Evolutionary conservation across 73 alveolate genomes (phyloP), one percentile per base, ranked within the genome.

Genomic region (Paraurostyla sp.): DNA sequence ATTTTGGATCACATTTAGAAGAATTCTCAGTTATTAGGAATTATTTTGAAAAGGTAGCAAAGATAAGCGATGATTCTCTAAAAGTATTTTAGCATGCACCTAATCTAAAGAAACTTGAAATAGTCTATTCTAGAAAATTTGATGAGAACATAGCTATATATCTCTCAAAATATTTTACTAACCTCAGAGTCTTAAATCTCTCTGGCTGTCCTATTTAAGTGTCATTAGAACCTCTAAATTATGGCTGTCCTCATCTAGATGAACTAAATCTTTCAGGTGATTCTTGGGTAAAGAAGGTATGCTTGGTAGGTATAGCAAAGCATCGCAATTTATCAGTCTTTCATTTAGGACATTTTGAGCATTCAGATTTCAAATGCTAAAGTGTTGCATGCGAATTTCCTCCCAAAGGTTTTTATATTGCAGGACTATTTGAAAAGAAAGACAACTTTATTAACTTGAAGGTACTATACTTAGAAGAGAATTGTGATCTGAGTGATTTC

Each of bases 321-420:
- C 96, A 91, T 75, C 16, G 50, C 48, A 91, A 91, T 49, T 40
- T 91, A 73, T 42, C 27, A 45, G 58, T 84, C 16, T 91, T 71
- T 41, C 96, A 91, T 73, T 30, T 91, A n/a, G 96, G 96, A 30
- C 96, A 91, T 45, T 91, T 91, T 59, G 92, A 91, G 43, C 96
- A 91, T 50, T 89, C 93, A n/a, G 96, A 91, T 75, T 69, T 91
- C 30, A 89, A 91, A 20, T 91, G 96, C 50, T 62, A 71, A 75
- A 76, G 85, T 38, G 82, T 83, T 3, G 93, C 88, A 7, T 69
- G 81, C 54, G 96, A 91, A 40, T 80, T 57, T 42, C 96, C 96
- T 23, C 93, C 91, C 22, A 73, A 91, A 58, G 96, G 93, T 11
- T 83, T 78, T 52, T 91, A 48, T 58, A 84, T 91, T 20, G 93